phyloP scores from a whole-genome alignment of 2,329 filamentous ascomycete genomes.

The Pseudocercospora fijiensis region DNA sequence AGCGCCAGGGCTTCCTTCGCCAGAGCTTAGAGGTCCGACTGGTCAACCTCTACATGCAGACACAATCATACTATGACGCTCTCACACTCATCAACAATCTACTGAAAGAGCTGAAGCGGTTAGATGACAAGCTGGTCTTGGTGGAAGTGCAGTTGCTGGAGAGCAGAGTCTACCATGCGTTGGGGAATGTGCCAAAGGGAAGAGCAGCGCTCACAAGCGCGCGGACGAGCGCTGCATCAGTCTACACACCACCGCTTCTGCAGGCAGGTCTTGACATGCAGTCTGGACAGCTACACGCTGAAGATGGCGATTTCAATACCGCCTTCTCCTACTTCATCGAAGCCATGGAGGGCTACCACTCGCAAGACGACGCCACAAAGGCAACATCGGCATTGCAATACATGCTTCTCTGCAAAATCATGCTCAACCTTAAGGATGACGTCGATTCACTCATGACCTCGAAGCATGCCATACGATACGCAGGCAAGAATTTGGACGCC shows the following conservation, averaged over 20 bases:
- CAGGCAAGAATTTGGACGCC: slow-evolving; percentile 90
- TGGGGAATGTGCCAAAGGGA: slow-evolving; percentile 94
- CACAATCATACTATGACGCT: slow-evolving; percentile 95
- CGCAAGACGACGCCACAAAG: slow-evolving; percentile 80
- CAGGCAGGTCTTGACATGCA: slow-evolving; percentile 99
- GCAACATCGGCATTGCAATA: slow-evolving; percentile 98
- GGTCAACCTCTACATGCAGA: slow-evolving; percentile 91
- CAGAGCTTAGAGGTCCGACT: slow-evolving; percentile 97
- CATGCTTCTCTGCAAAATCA: slow-evolving; percentile 99
- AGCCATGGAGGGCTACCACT: slow-evolving; percentile 93
- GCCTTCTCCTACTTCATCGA: slow-evolving; percentile 99
- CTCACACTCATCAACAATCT: slow-evolving; percentile 95
- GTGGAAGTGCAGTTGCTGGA: slow-evolving; percentile 98
- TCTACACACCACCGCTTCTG: slow-evolving; percentile 92
- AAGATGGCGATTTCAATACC: slow-evolving; percentile 98
- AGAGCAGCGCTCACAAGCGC: slow-evolving; percentile 92
- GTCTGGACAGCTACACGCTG: slow-evolving; percentile 96
- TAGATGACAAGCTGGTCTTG: slow-evolving; percentile 96
- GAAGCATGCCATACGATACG: slow-evolving; percentile 96
- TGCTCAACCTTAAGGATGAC: slow-evolving; percentile 96
- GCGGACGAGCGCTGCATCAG: slow-evolving; percentile 89
- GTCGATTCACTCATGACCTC: slow-evolving; percentile 92
- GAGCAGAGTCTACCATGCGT: slow-evolving; percentile 93
- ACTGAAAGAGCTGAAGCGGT: slow-evolving; percentile 91
- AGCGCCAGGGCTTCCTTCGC: slow-evolving; percentile 91